Evolutionary conservation across 2,329 filamentous ascomycete species (phyloP).

Genomic region (Emydomyces testavorans): DNA sequence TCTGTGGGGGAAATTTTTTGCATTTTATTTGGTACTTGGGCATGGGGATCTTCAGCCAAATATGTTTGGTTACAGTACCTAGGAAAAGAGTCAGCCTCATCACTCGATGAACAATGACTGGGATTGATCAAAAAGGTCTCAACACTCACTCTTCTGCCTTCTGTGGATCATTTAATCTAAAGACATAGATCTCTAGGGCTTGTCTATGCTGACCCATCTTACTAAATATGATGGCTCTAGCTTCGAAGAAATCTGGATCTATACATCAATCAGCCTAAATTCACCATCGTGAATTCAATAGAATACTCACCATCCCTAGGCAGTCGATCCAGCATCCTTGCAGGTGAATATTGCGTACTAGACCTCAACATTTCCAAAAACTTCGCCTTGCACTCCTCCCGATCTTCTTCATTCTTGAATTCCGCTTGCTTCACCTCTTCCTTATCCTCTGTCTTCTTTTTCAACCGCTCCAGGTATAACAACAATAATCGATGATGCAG

Average conservation of each 20-base stretch:
- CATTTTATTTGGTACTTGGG: conserved; percentile 25
- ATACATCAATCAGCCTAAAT: background rate
- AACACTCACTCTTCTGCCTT: conserved; percentile 76
- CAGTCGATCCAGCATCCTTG: conserved; percentile 63
- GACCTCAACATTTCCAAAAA: conserved; percentile 64
- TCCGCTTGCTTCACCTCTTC: conserved; percentile 25
- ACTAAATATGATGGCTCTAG: conserved; percentile 78
- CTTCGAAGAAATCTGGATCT: conserved; percentile 81
- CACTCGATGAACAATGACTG: conserved; percentile 24
- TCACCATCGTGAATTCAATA: background rate
- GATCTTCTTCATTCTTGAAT: conserved; percentile 35
- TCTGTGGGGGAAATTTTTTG: conserved; percentile 35
- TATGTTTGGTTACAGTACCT: conserved; percentile 86
- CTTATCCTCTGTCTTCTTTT: conserved; percentile 31
- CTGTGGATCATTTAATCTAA: conserved; percentile 71
- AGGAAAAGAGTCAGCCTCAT: conserved; percentile 4
- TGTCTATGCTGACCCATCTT: conserved; percentile 95
- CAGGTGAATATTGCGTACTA: conserved; percentile 69
- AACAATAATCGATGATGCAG: conserved; percentile 78
- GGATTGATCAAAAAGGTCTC: background rate
- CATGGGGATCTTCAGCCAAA: conserved; percentile 43
- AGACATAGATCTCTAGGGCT: conserved; percentile 94
- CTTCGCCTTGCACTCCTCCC: conserved; percentile 50
- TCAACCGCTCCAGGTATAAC: conserved; percentile 51
- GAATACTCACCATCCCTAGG: conserved; percentile 59